Conservation (phyloP, 2,329 filamentous ascomycete species). For the Alternaria alternata region DNA sequence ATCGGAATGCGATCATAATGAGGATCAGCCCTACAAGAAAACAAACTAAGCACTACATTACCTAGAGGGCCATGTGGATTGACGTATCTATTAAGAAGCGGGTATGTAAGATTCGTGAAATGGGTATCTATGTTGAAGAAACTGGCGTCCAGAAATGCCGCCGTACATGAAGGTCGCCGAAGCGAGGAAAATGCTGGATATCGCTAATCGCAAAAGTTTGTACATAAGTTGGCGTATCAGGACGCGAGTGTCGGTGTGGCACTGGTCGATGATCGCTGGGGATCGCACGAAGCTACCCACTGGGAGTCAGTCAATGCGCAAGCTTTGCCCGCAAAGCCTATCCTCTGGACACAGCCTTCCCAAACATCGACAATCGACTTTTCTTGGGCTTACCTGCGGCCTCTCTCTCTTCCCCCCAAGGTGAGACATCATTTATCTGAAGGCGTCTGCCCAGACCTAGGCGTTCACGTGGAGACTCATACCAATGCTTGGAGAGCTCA, state of each 20-base stretch:
- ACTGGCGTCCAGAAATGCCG: slow-evolving; percentile 3
- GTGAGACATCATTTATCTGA: slow-evolving; percentile 42
- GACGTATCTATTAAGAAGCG: background rate
- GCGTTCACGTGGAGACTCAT: slow-evolving; percentile 46
- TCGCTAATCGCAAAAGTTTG: slow-evolving; percentile 6
- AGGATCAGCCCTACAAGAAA: background rate
- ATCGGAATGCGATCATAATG: background rate
- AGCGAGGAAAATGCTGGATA: slow-evolving; percentile 6
- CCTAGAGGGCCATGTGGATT: background rate
- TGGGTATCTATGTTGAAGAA: slow-evolving; percentile 14
- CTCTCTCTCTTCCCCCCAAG: slow-evolving; percentile 38
- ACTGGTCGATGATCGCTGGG: background rate
- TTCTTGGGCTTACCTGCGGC: slow-evolving; percentile 41
- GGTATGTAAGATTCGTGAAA: slow-evolving; percentile 10
- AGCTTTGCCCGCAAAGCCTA: slow-evolving; percentile 17
- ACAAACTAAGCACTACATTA: background rate
- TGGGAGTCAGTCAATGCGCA: slow-evolving; percentile 11
- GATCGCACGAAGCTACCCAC: slow-evolving; percentile 15
- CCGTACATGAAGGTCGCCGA: slow-evolving; percentile 3
- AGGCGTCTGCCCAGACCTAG: slow-evolving; percentile 48
- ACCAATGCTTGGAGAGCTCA: slow-evolving; percentile 48
- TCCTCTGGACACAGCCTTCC: slow-evolving; percentile 14
- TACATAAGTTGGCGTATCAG: slow-evolving; percentile 1
- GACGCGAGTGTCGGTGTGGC: background rate
- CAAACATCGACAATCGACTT: slow-evolving; percentile 39